phyloP scores from a whole-genome alignment of 2,329 filamentous ascomycete species.

The Talaromyces sp. region DNA sequence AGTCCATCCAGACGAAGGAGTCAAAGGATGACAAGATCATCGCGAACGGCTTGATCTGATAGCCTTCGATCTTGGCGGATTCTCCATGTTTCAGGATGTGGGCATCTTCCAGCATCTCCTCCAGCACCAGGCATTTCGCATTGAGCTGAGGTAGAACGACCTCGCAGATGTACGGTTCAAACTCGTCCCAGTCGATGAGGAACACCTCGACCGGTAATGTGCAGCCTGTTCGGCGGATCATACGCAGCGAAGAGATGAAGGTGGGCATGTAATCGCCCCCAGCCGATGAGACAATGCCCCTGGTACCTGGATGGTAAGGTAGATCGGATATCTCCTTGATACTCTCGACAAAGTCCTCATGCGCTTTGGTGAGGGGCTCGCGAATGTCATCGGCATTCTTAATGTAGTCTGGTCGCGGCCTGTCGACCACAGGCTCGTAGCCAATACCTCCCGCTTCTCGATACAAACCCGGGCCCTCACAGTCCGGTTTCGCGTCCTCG shows the following conservation, averaged over 20 bases:
- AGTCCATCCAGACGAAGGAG: constrained; percentile 59
- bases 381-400: constrained; percentile 30
- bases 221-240: constrained; percentile 53
- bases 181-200: constrained; percentile 33
- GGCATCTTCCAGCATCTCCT: constrained; percentile 34
- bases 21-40: constrained; percentile 61
- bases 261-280: constrained; percentile 49
- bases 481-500: neutral
- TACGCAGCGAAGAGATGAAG: constrained; percentile 50
- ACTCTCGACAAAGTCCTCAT: constrained; percentile 39
- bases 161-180: constrained; percentile 41
- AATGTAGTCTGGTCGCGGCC: constrained; percentile 21
- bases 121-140: constrained; percentile 42
- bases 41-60: constrained; percentile 58
- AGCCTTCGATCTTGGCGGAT: constrained; percentile 39
- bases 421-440: neutral
- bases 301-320: constrained; percentile 33
- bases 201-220: constrained; percentile 50
- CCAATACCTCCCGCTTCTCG: neutral
- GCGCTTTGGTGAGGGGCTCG: constrained; percentile 32
- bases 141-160: constrained; percentile 37
- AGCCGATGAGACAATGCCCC: constrained; percentile 53
- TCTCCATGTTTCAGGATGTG: neutral
- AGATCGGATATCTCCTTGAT: constrained; percentile 24
- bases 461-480: neutral